Evolutionary conservation across 2,329 filamentous ascomycete genomes (phyloP).

Genomic region (Dactylellina haptotyla): DNA sequence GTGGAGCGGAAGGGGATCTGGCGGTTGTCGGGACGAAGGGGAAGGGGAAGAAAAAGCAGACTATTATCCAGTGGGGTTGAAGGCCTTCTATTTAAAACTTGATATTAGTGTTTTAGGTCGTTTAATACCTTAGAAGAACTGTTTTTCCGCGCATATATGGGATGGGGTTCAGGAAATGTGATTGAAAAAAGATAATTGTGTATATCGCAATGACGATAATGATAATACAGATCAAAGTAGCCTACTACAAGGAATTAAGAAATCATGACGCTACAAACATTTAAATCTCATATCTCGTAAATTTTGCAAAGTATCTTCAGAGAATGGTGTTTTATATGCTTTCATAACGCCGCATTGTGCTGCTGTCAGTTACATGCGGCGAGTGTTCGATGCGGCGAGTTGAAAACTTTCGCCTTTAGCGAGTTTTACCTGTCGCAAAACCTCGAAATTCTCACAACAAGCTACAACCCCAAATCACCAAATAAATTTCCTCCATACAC

Average conservation of each 20-base stretch:
- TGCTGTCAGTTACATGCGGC: constrained; percentile 10
- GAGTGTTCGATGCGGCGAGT: not conserved
- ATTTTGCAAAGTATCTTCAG: no score
- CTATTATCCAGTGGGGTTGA: constrained; percentile 62
- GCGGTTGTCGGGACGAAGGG: constrained; percentile 58
- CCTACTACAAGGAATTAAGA: no score
- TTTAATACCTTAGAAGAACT: no score
- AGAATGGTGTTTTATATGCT: not conserved
- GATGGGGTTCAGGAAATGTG: no score
- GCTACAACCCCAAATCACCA: not conserved
- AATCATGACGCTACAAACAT: no score
- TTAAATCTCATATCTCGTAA: no score
- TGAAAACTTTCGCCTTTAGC: constrained; percentile 3
- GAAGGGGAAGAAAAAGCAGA: constrained; percentile 62
- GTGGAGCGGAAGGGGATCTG: constrained; percentile 54
- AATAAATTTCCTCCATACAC: no score
- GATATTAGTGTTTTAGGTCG: not conserved
- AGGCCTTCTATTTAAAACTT: not conserved
- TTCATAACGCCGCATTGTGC: not conserved
- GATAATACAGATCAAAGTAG: no score
- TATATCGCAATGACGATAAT: no score
- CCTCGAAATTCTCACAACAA: constrained; percentile 18
- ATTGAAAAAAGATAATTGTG: no score
- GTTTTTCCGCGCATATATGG: no score
- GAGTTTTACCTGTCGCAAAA: constrained; percentile 16